A percentile compares a stretch with the other conserved stretches of the same genome.
phyloP scores from a whole-genome alignment of 2,329 filamentous ascomycete genomes.

The Aspergillus costaricaensis region DNA sequence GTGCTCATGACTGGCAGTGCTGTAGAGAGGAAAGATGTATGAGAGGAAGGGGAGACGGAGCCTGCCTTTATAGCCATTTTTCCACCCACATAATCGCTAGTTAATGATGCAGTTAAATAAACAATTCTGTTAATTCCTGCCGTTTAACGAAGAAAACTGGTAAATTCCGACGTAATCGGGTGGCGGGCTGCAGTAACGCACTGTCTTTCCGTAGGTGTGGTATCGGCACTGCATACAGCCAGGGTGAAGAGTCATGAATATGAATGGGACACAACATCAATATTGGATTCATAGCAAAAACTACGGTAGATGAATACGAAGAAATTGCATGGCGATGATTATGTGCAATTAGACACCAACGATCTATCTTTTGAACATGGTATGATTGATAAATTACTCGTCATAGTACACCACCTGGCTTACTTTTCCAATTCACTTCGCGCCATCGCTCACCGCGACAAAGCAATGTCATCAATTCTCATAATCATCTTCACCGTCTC shows the following conservation, averaged over 20 bases:
- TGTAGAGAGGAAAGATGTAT: not conserved
- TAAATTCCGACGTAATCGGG: too few relatives aligned
- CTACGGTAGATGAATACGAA: too few relatives aligned
- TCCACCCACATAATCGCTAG: not conserved
- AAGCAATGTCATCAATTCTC: slow-evolving; percentile 67
- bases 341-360: slow-evolving; percentile 5
- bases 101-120: not conserved
- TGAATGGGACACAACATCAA: too few relatives aligned
- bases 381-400: slow-evolving; percentile 25
- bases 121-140: not conserved
- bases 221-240: too few relatives aligned
- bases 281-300: too few relatives aligned
- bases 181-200: too few relatives aligned
- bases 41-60: not conserved
- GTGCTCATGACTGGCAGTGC: not conserved
- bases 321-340: not conserved
- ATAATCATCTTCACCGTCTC: slow-evolving; percentile 98
- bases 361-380: slow-evolving; percentile 18
- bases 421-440: slow-evolving; percentile 13
- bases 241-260: too few relatives aligned
- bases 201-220: too few relatives aligned
- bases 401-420: slow-evolving; percentile 27
- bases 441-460: slow-evolving; percentile 46
- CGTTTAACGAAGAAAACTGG: too few relatives aligned
- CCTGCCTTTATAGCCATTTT: not conserved